phyloP scores from a whole-genome alignment of 1,284 basidiomycete species.

The Cystobasidium pallidum region DNA sequence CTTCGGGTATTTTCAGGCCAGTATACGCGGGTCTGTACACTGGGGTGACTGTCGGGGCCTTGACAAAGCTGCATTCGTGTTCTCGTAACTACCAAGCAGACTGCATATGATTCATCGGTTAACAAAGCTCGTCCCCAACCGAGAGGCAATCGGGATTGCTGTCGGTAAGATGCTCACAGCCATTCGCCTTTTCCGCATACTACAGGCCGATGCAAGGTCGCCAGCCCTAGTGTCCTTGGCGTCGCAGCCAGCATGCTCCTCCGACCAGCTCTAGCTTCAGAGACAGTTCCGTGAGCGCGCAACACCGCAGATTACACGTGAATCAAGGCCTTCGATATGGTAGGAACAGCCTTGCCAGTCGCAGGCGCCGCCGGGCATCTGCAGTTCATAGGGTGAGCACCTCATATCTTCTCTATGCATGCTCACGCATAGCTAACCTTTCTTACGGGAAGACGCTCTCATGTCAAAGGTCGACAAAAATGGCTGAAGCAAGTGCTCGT shows the following conservation, averaged over 20 bases:
- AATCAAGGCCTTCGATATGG: conserved; percentile 18
- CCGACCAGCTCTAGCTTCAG: background rate
- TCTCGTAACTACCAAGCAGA: too few species aligned
- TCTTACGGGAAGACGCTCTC: conserved; percentile 26
- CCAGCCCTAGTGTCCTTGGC: background rate
- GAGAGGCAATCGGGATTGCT: too few species aligned
- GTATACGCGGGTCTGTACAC: too few species aligned
- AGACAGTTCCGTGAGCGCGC: background rate
- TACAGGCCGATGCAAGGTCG: too few species aligned
- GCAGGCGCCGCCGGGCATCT: conserved; percentile 11
- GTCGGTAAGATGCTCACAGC: too few species aligned
- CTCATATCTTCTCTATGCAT: background rate
- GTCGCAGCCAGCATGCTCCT: background rate
- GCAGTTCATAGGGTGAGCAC: conserved; percentile 39
- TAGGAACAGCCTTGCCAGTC: conserved; percentile 7
- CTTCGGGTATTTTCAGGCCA: too few species aligned
- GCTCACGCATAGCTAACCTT: background rate
- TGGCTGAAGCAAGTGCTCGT: conserved; percentile 39
- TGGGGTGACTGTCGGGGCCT: too few species aligned
- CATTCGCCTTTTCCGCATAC: too few species aligned
- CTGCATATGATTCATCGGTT: too few species aligned
- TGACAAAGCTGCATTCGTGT: too few species aligned
- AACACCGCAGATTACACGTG: background rate
- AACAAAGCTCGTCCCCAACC: too few species aligned
- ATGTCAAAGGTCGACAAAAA: conserved; percentile 32